A percentile compares a stretch with the other conserved stretches of the same genome.
These are phyloP conservation scores for Calcarisporium arbuscula DNA, from an alignment of 2,329 filamentous ascomycete species.

Conservation along the genomic window DNA sequence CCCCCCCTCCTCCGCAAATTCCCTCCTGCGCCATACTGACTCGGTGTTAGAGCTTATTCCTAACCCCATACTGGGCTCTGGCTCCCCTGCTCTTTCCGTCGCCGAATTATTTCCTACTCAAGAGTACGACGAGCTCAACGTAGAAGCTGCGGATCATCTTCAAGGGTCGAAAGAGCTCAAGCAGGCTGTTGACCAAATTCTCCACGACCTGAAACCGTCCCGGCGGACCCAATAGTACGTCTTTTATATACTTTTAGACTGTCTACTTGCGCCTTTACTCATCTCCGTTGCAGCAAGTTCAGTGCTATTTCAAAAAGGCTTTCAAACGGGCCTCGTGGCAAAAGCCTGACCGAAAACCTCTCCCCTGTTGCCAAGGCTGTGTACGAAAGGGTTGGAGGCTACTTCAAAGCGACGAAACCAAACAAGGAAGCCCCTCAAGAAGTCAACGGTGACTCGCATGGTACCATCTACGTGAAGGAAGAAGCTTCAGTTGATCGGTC, in stretches of 20 bases:
- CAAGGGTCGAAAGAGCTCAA: constrained; percentile 61
- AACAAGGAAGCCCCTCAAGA: constrained; percentile 21
- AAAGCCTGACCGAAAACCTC: constrained; percentile 33
- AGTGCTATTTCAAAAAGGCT: constrained; percentile 20
- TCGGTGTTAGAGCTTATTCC: constrained; percentile 53
- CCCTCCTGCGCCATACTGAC: no score
- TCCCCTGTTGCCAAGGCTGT: constrained; percentile 40
- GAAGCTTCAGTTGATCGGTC: constrained; percentile 13
- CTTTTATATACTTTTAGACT: neutral
- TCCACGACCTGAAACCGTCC: constrained; percentile 66
- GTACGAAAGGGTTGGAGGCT: constrained; percentile 33
- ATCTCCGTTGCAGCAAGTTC: constrained; percentile 43
- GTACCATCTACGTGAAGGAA: no score
- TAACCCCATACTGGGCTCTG: constrained; percentile 54
- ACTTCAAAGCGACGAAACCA: constrained; percentile 32
- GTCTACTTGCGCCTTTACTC: constrained; percentile 18
- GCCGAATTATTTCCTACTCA: constrained; percentile 43
- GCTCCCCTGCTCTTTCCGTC: constrained; percentile 45
- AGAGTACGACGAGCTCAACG: constrained; percentile 63
- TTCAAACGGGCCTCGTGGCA: constrained; percentile 14
- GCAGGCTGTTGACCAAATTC: constrained; percentile 66
- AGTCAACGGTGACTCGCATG: constrained; percentile 34
- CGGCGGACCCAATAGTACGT: constrained; percentile 63
- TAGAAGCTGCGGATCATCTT: constrained; percentile 54
- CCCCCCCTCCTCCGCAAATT: constrained; percentile 1